These are phyloP conservation scores for Aspergillus saccharolyticus DNA, from an alignment of 495 filamentous ascomycete genomes.

Conservation along the genomic window DNA sequence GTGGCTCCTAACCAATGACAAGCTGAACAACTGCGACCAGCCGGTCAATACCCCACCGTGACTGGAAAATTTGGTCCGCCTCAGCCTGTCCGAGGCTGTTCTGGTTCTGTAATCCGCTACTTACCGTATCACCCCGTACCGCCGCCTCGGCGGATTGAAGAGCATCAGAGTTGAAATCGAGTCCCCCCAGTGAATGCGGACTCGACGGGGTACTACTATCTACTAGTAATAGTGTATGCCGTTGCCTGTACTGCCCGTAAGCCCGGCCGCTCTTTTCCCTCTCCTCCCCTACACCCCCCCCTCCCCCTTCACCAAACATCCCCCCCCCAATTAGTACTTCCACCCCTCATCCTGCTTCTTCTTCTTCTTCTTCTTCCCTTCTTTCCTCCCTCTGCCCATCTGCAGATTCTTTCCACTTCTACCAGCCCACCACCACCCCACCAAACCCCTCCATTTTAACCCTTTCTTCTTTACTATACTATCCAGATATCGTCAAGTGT, in stretches of 20 bases:
- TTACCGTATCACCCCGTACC: constrained; percentile 15
- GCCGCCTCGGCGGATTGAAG: constrained; percentile 5
- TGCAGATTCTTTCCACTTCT: constrained; percentile 33
- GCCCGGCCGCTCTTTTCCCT: constrained; percentile 21
- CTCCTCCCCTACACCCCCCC: constrained; percentile 19
- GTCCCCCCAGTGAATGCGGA: too few relatives aligned
- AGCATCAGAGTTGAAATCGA: too few relatives aligned
- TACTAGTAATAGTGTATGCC: background rate
- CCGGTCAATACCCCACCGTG: constrained; percentile 9
- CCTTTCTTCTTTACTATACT: constrained; percentile 26
- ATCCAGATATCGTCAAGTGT: constrained; percentile 75
- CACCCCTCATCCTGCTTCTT: constrained; percentile 26
- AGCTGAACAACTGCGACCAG: background rate
- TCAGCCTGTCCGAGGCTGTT: constrained; percentile 13
- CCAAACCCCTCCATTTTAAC: constrained; percentile 20
- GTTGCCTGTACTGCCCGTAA: too few relatives aligned
- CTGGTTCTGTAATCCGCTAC: constrained; percentile 13
- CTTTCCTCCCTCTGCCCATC: constrained; percentile 13
- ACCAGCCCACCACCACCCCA: constrained; percentile 27
- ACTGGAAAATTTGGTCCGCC: constrained; percentile 28
- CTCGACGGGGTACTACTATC: background rate
- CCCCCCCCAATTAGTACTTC: background rate
- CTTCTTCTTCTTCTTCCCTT: constrained; percentile 10
- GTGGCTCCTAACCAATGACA: constrained; percentile 25
- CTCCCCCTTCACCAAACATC: constrained; percentile 28